phyloP scores from a whole-genome alignment of 1,284 basidiomycete species.

The Sutorius eximius region DNA sequence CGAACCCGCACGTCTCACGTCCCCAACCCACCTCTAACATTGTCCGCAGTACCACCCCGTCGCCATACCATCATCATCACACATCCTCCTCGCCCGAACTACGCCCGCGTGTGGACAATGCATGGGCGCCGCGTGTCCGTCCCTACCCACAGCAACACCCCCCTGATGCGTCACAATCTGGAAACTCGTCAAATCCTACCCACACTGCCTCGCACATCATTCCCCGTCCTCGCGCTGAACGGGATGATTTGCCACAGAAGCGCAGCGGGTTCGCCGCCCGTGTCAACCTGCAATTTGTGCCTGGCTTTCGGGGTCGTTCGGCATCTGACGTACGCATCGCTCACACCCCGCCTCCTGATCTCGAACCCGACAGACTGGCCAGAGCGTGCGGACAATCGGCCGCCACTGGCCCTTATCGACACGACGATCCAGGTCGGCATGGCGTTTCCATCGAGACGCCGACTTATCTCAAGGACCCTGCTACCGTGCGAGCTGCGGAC shows the following conservation, averaged over 20 bases:
- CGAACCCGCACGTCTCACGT: conserved; percentile 3
- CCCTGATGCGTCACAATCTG: conserved; percentile 7
- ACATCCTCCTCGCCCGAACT: conserved; percentile 30
- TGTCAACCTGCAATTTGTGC: conserved; percentile 9
- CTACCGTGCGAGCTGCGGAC: neutral
- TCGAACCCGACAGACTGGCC: conserved; percentile 31
- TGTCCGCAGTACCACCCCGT: conserved; percentile 11
- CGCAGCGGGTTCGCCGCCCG: conserved; percentile 17
- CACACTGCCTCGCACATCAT: conserved; percentile 11
- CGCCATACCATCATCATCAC: conserved; percentile 21
- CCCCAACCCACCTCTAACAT: conserved; percentile 11
- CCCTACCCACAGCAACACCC: conserved; percentile 16
- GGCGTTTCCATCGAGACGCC: neutral
- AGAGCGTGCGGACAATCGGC: conserved; percentile 31
- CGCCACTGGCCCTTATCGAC: conserved; percentile 7
- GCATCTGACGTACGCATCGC: conserved; percentile 27
- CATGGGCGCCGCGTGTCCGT: conserved; percentile 26
- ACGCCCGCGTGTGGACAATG: conserved; percentile 21
- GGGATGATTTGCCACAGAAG: conserved; percentile 2
- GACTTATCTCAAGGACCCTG: conserved; percentile 6
- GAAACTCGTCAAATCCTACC: neutral
- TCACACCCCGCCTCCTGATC: conserved; percentile 26
- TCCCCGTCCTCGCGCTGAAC: conserved; percentile 12
- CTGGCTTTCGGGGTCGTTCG: conserved; percentile 22
- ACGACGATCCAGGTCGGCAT: conserved; percentile 2